These are phyloP conservation scores for Solanum pinnatisectum DNA, from an alignment of 257 asterid species.

Conservation along the genomic window DNA sequence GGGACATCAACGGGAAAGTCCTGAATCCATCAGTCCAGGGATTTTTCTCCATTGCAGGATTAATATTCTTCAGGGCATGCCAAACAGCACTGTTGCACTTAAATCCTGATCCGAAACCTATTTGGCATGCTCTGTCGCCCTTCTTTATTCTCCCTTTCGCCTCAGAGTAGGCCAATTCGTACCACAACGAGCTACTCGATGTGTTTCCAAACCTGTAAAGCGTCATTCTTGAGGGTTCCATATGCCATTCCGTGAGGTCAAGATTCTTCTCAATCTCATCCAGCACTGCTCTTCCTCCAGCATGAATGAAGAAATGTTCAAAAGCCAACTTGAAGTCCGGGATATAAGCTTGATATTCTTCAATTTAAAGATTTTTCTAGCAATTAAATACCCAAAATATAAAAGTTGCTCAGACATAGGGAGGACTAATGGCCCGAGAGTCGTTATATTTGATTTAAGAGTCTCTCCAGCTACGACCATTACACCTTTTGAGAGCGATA, in stretches of 20 bases:
- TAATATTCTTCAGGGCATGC: constrained; percentile 20
- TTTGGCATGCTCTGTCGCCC: constrained; percentile 30
- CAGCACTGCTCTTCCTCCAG: constrained; percentile 25
- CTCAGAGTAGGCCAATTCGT: constrained; percentile 27
- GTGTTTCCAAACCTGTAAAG: constrained; percentile 31
- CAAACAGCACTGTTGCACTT: constrained; percentile 33
- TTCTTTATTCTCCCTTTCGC: constrained; percentile 27
- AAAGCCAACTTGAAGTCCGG: constrained; percentile 33
- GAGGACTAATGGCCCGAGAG: constrained; percentile 28
- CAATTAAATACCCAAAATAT: not conserved
- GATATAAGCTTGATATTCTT: constrained; percentile 4
- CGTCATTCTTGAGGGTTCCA: constrained; percentile 43
- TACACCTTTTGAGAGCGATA: constrained; percentile 17
- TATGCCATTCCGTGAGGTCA: constrained; percentile 7
- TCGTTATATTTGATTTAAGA: constrained; percentile 11
- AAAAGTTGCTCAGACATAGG: constrained; percentile 18
- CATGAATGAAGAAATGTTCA: constrained; percentile 35
- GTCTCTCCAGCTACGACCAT: constrained; percentile 24
- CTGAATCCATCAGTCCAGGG: constrained; percentile 25
- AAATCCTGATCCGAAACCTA: constrained; percentile 31
- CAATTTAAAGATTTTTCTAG: constrained; percentile 6
- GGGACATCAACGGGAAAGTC: constrained; percentile 28
- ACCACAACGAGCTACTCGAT: constrained; percentile 33
- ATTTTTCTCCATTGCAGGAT: constrained; percentile 20
- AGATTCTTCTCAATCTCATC: constrained; percentile 23